Base-by-base conservation (phyloP, 108 stramenopile species). In the Nannochloropsis salina region DNA sequence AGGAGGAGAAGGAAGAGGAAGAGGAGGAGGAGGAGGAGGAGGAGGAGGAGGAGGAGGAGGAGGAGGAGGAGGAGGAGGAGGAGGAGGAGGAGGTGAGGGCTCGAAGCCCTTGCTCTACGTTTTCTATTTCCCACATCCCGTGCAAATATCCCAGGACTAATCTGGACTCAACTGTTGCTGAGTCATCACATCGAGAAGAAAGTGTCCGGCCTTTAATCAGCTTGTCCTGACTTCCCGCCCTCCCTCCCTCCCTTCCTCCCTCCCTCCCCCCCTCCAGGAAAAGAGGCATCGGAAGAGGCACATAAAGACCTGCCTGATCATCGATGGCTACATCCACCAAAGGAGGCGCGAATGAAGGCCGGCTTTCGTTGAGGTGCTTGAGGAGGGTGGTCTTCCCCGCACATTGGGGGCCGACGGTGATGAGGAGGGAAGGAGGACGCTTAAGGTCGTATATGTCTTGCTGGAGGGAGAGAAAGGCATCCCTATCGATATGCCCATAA, bases 41-140 rank as follows among this genome's bases (percentile, higher is more conserved):
- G 61, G 61, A 15, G 2, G 61, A 15, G n/a, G 4, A 74, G 20
- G 61, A 74, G 3, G 61, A 74, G 61, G 44, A 83, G 83, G 83
- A 83, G 43, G 83, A 83, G 44, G 43, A 45, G 83, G 44, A 83
- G 83, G 45, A 83, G 44, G 83, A 45, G 83, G 83, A 83, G 83
- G 45, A 45, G n/a, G 42, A 20, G 44, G 83, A 43, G 18, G 43
- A 43, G 44, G 83, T 44, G 1, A 74, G n/a, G 61, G 61, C 61
- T 74, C 61, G 61, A 15, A 74, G n/a, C 20, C 61, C 61, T n/a
- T 74, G 20, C 61, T 74, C 61, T n/a, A n/a, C 61, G 15, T 74
- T n/a, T n/a, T 74, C 61, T n/a, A 3, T n/a, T 2, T n/a, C 6
- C 61, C 15, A 15, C 61, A 15, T 6, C 61, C 61, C 61, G 61